phyloP scores from a whole-genome alignment of 2,329 filamentous ascomycete species.

The Talaromyces marneffei region DNA sequence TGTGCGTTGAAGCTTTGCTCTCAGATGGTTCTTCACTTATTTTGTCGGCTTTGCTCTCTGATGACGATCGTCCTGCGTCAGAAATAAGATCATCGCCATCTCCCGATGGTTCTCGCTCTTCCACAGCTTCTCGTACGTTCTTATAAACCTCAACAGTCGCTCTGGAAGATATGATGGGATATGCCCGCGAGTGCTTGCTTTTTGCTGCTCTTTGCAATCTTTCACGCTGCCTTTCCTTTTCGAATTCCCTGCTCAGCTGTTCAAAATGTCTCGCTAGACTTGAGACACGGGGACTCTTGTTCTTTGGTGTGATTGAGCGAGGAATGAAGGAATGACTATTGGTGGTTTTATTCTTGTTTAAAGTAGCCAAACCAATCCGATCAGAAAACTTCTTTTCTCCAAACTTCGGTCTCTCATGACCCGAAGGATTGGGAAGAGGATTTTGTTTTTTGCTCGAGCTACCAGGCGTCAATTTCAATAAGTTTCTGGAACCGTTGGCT shows the following conservation, averaged over 20 bases:
- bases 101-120: conserved; percentile 64
- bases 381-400: conserved; percentile 73
- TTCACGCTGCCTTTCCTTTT: conserved; percentile 85
- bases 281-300: conserved; percentile 72
- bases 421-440: conserved; percentile 21
- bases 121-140: conserved; percentile 86
- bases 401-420: conserved; percentile 32
- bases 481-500: conserved; percentile 19
- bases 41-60: conserved; percentile 27
- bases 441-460: conserved; percentile 19
- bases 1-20: conserved; percentile 23
- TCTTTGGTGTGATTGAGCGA: conserved; percentile 68
- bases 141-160: conserved; percentile 95
- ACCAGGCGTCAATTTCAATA: conserved; percentile 21
- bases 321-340: conserved; percentile 70
- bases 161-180: conserved; percentile 86
- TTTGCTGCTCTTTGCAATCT: conserved; percentile 72
- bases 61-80: conserved; percentile 22
- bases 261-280: conserved; percentile 95
- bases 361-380: conserved; percentile 58
- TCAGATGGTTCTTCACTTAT: conserved; percentile 24
- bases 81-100: conserved; percentile 49
- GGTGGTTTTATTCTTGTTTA: conserved; percentile 53
- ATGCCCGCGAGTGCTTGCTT: conserved; percentile 69
- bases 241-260: conserved; percentile 91